Base-by-base conservation (phyloP, 441 rosid genomes). In the Erodium chrysanthum region DNA sequence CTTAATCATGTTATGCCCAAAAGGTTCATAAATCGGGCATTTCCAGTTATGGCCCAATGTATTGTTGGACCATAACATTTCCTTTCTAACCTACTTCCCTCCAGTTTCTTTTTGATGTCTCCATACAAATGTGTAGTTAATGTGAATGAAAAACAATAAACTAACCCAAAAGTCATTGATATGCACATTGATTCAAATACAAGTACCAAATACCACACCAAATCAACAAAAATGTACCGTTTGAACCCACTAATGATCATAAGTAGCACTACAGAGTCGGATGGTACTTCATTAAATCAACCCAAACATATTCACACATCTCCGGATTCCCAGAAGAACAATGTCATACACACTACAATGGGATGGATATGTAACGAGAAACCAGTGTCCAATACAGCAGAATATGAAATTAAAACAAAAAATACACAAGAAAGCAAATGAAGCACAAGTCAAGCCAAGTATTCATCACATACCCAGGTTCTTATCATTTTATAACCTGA, bases 51-150 rank as follows among this genome's bases (percentile, higher is more conserved):
- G 58, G 58, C 48, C 48, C n/a, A 0, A 42, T 12, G 11, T 42
- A 5, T 35, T 35, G 40, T 35, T 35, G 40, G 40, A 42, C 48
- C 48, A 42, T 42, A 10, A 1, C 48, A 58, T 58, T 10, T 58
- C 62, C 62, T 58, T 58, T 21, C 62, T 9, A 58, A 22, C 62
- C 29, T 58, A 58, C 29, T 58, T 58, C 62, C 29, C 25, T 58
- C n/a, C 29, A 9, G 11, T 20, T 56, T 20, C 0, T 56, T 40
- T 20, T 9, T 18, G 0, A 20, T 56, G 0, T 10, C 10, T 20
- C 25, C 25, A 22, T 21, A 22, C 61, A 21, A 56, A 54, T 17
- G 3, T 54, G 12, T 11, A 7, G 60, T 7, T 54, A 8, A 54
- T 17, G 60, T 54, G 5, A 7, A 8, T 8, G 25, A 56, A 20